phyloP scores from a whole-genome alignment of 169 alveolate genomes.

The Amoebophrya sp. region DNA sequence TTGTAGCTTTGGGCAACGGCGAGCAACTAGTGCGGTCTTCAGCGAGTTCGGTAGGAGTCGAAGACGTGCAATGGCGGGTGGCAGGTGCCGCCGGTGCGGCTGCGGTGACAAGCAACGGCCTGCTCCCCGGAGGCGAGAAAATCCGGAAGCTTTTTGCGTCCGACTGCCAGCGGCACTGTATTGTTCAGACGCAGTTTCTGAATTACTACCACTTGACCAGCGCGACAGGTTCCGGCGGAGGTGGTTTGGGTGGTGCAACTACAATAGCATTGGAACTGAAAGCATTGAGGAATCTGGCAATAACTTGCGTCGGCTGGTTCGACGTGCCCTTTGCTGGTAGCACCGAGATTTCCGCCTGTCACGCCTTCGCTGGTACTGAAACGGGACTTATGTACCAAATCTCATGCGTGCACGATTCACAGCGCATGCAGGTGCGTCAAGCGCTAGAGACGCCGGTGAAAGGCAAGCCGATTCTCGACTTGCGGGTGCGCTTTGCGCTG shows the following conservation, averaged over 20 bases:
- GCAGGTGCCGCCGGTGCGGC: neutral
- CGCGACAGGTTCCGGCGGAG: neutral
- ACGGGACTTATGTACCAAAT: neutral
- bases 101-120: neutral
- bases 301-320: neutral
- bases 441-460: neutral
- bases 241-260: neutral
- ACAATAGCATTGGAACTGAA: neutral
- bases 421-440: neutral
- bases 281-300: neutral
- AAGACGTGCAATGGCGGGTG: neutral
- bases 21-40: neutral
- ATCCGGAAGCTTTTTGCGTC: neutral
- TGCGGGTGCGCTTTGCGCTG: neutral
- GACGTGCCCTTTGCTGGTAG: neutral
- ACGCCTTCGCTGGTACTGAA: neutral
- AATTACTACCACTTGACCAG: neutral
- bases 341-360: neutral
- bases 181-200: neutral
- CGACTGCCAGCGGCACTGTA: neutral
- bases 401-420: neutral
- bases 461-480: neutral
- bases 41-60: neutral
- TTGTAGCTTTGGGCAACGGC: neutral
- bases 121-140: too few species aligned